Conservation (phyloP, 257 asterid genomes). For the Solanum commersonii region DNA sequence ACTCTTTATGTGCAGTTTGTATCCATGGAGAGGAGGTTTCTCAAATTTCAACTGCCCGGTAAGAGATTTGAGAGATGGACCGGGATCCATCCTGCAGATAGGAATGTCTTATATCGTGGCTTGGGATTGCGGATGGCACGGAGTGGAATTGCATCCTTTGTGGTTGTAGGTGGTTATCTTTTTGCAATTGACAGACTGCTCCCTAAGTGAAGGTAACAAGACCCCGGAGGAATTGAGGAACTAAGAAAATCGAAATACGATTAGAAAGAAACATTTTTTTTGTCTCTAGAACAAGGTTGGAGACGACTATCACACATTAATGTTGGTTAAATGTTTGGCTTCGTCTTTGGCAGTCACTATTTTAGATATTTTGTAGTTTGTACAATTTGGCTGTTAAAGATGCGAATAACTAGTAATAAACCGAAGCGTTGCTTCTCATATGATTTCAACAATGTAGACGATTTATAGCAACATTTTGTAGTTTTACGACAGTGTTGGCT, state of each 20-base stretch:
- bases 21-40: conserved; percentile 74
- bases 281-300: neutral
- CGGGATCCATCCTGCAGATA: conserved; percentile 85
- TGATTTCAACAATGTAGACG: neutral
- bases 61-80: conserved; percentile 74
- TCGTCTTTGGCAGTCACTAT: neutral
- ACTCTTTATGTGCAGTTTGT: conserved; percentile 38
- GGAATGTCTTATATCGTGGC: conserved; percentile 60
- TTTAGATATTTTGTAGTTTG: neutral
- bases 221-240: neutral
- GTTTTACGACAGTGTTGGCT: conserved; percentile 20
- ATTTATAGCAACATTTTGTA: conserved; percentile 13
- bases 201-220: neutral
- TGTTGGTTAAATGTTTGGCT: neutral
- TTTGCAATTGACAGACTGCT: conserved; percentile 39
- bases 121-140: conserved; percentile 79
- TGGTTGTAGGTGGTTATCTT: conserved; percentile 68
- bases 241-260: neutral
- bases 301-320: neutral
- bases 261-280: neutral
- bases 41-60: conserved; percentile 71
- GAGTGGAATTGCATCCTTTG: conserved; percentile 65
- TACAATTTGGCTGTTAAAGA: neutral
- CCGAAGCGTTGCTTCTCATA: neutral
- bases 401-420: neutral